Conservation (phyloP, 140 eudicot genomes). For the Cichorium intybus region DNA sequence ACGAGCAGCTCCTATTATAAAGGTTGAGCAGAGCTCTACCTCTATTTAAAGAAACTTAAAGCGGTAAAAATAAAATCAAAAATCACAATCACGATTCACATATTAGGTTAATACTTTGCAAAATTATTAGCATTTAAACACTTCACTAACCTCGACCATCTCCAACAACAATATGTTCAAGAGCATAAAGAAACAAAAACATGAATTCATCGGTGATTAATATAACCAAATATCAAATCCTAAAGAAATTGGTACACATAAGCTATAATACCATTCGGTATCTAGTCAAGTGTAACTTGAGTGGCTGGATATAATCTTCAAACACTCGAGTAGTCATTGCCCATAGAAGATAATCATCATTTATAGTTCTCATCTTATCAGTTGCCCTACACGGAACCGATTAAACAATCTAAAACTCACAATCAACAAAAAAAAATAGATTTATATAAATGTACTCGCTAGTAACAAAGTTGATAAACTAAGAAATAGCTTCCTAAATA, state of each 20-base stretch:
- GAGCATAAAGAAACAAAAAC: slow-evolving; percentile 18
- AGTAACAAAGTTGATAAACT: slow-evolving; percentile 76
- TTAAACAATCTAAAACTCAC: not conserved
- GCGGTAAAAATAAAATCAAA: too few species aligned
- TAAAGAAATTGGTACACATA: not conserved
- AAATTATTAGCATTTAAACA: too few species aligned
- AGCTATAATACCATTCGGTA: slow-evolving; percentile 59
- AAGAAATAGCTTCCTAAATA: slow-evolving; percentile 83
- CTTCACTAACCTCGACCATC: slow-evolving; percentile 65
- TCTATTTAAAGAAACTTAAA: too few species aligned
- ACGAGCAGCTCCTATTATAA: too few species aligned
- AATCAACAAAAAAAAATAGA: not conserved
- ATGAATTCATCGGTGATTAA: slow-evolving; percentile 21
- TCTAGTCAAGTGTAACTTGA: slow-evolving; percentile 57
- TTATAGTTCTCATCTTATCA: slow-evolving; percentile 81
- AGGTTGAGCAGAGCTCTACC: too few species aligned
- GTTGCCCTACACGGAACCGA: slow-evolving; percentile 55
- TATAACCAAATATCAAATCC: not conserved
- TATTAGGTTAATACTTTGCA: too few species aligned
- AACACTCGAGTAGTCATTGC: slow-evolving; percentile 84
- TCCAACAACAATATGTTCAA: slow-evolving; percentile 30
- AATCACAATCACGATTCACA: too few species aligned
- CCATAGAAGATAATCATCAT: slow-evolving; percentile 87
- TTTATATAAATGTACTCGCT: slow-evolving; percentile 53
- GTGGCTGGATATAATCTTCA: slow-evolving; percentile 81